Base-by-base conservation (phyloP, 2,329 filamentous ascomycete species). In the Epichloe hybrida region DNA sequence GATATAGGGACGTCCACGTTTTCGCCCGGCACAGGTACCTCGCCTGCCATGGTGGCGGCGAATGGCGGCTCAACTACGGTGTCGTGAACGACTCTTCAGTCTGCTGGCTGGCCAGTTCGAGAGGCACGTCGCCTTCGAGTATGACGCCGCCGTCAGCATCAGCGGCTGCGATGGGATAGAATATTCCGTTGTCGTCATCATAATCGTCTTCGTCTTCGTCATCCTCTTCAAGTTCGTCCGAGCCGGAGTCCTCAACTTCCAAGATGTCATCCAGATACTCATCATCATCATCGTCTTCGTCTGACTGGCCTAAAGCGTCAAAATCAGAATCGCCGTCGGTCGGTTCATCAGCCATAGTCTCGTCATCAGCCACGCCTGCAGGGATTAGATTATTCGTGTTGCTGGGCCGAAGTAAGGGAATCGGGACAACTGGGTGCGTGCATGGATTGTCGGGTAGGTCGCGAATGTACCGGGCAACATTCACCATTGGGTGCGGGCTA, bases 371-470 rank as follows among this genome's bases (percentile, higher is more conserved):
- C 17, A 17, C 53, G 37, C 55, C 55, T 9, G 27, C 46, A 21
- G 34, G 12, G 1, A 6, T 31, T 37, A 17, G 38, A 11, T 39
- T 35, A 15, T 35, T 36, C 13, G n/a, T 31, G 20, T 27, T 12
- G 7, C 11, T 34, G 23, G n/a, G 46, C 38, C 23, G 41, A 40
- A 15, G 9, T 4, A 31, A 2, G 15, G 20, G 7, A 27, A 11
- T 11, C n/a, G 23, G 17, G 3, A 46, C 11, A 2, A 35, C 12
- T 9, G 48, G 35, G 36, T 13, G 40, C 12, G 31, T 11, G 45
- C 63, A 62, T 3, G 66, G 65, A 42, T 68, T 67, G 11, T 64
- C 60, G 4, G 62, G 59, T 31, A 66, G 54, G 8, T 54, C 53
- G 6, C 49, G 50, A 37, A 66, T 52, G 20, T 58, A 55, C 20